Conservation (phyloP, 192 early-diverging fungal species). For the Spizellomyces sp. region DNA sequence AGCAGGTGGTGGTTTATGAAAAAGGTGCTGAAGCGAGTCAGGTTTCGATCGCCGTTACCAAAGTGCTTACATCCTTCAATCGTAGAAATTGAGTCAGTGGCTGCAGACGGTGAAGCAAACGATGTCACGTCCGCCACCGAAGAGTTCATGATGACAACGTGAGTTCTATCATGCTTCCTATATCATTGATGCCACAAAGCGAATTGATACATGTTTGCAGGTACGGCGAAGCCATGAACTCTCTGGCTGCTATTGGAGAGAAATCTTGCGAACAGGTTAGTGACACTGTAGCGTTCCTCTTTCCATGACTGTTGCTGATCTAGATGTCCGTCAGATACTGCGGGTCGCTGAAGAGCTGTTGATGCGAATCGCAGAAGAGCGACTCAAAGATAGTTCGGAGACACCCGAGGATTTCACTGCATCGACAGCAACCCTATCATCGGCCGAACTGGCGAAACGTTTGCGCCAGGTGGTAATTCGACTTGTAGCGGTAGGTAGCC, state of each 20-base stretch:
- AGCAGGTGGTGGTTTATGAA: neutral
- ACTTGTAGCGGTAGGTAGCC: too few relatives aligned
- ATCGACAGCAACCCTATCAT: too few relatives aligned
- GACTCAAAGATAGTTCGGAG: too few relatives aligned
- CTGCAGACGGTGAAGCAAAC: neutral
- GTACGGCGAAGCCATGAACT: conserved; percentile 1
- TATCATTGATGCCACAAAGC: neutral
- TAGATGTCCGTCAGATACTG: too few relatives aligned
- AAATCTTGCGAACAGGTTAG: neutral
- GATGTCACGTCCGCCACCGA: neutral
- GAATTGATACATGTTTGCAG: neutral
- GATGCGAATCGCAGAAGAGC: too few relatives aligned
- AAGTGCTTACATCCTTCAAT: neutral
- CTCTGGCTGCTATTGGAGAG: conserved; percentile 1
- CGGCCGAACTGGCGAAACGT: too few relatives aligned
- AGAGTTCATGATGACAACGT: conserved; percentile 3
- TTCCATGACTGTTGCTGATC: too few relatives aligned
- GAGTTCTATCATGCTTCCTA: neutral
- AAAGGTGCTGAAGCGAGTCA: neutral
- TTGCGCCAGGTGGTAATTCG: too few relatives aligned
- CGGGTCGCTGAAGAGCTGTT: too few relatives aligned
- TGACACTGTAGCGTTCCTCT: too few relatives aligned
- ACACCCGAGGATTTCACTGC: too few relatives aligned
- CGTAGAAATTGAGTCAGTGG: neutral
- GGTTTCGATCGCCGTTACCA: neutral